Conservation (phyloP, 2,329 filamentous ascomycete species). For the Neofusicoccum parvum region DNA sequence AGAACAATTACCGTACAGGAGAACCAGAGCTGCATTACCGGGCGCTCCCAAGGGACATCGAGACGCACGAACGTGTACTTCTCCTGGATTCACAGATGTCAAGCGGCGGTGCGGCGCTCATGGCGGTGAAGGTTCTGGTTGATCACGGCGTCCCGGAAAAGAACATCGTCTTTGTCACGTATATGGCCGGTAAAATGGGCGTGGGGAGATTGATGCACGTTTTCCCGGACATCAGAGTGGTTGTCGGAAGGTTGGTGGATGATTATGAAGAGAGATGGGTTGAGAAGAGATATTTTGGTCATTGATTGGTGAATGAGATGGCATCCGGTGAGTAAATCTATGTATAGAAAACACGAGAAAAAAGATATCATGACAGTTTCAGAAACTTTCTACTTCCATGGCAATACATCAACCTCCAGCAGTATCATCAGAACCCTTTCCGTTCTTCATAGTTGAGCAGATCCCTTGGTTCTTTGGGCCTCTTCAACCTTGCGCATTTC, state of each 20-base stretch:
- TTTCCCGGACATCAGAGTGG: slow-evolving; percentile 83
- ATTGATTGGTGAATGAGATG: slow-evolving; percentile 48
- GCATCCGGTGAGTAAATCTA: background rate
- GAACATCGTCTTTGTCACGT: slow-evolving; percentile 89
- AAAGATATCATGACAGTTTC: background rate
- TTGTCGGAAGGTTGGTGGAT: slow-evolving; percentile 78
- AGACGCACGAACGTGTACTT: slow-evolving; percentile 76
- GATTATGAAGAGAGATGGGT: slow-evolving; percentile 88
- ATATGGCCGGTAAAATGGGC: slow-evolving; percentile 82
- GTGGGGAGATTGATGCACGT: slow-evolving; percentile 84
- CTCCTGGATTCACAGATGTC: slow-evolving; percentile 94
- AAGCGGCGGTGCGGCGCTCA: slow-evolving; percentile 79
- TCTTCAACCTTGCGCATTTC: background rate
- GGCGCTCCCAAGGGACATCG: slow-evolving; percentile 72
- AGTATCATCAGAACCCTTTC: background rate
- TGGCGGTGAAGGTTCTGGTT: slow-evolving; percentile 94
- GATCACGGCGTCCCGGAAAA: slow-evolving; percentile 88
- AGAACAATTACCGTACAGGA: slow-evolving; percentile 69
- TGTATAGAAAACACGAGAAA: background rate
- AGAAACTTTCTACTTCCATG: background rate
- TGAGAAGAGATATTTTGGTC: slow-evolving; percentile 87
- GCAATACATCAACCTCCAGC: no score
- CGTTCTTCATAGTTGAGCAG: background rate
- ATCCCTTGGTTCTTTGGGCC: background rate
- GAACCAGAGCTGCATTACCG: slow-evolving; percentile 93